Percentiles rank a stretch among this genome's conserved stretches.
Conservation (phyloP, 106 monocot genomes). For the Dendrobium nobile region DNA sequence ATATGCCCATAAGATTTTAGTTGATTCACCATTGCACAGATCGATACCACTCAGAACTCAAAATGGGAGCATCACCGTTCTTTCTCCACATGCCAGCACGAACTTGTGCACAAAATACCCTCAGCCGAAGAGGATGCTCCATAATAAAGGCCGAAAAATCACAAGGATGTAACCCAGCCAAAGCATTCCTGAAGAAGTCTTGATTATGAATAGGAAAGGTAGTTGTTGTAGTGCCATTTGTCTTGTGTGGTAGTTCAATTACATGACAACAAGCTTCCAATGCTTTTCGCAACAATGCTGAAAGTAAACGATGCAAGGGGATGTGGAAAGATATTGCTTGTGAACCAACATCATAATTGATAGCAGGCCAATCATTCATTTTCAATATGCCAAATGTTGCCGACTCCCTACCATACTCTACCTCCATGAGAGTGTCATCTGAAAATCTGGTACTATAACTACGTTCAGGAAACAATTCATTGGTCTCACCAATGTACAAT, state of each 20-base stretch:
- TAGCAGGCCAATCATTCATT: constrained; percentile 52
- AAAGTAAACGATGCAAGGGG: constrained; percentile 88
- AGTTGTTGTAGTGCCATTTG: background rate
- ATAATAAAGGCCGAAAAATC: constrained; percentile 76
- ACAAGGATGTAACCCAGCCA: constrained; percentile 51
- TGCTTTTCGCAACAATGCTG: constrained; percentile 47
- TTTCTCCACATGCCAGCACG: constrained; percentile 97
- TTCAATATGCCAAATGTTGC: constrained; percentile 38
- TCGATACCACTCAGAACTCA: constrained; percentile 61
- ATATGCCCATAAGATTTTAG: background rate
- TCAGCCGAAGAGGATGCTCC: constrained; percentile 85
- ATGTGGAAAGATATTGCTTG: constrained; percentile 92
- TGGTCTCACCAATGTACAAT: constrained; percentile 6
- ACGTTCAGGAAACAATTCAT: constrained; percentile 1
- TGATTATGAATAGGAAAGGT: background rate
- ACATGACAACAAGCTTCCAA: constrained; percentile 49
- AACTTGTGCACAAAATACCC: constrained; percentile 93
- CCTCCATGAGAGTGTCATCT: constrained; percentile 27
- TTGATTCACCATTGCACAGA: constrained; percentile 47
- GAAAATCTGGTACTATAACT: background rate
- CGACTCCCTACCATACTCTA: constrained; percentile 17
- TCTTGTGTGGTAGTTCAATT: constrained; percentile 18
- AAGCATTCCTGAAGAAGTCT: constrained; percentile 47
- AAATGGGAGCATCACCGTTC: constrained; percentile 76
- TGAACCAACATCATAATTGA: constrained; percentile 69